These are phyloP conservation scores for Nicotiana sylvestris DNA, from an alignment of 257 asterid genomes.

Conservation along the genomic window DNA sequence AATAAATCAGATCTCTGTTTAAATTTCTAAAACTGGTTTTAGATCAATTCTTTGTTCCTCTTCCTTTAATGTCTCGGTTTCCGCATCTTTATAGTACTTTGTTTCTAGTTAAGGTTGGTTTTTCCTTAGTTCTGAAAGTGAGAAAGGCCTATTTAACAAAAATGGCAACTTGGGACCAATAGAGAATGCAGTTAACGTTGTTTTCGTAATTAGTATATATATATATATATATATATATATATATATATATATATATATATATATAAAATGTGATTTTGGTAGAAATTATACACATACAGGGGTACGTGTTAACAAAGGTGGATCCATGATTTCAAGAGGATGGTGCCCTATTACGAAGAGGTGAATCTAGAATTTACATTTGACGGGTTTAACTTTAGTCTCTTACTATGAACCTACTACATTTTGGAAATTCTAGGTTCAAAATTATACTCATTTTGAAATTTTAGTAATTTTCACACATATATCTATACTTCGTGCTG, in stretches of 20 bases:
- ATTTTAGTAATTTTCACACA: too few species aligned
- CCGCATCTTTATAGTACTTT: not conserved
- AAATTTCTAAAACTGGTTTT: not conserved
- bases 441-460: too few species aligned
- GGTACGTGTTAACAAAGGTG: too few species aligned
- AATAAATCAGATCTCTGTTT: not conserved
- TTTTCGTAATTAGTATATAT: not conserved
- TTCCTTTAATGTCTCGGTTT: not conserved
- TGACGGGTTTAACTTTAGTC: too few species aligned
- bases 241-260: not conserved
- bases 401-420: too few species aligned
- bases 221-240: not conserved
- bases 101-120: not conserved
- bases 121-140: not conserved
- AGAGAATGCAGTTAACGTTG: not conserved
- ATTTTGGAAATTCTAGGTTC: too few species aligned
- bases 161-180: not conserved
- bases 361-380: too few species aligned
- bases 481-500: too few species aligned
- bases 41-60: not conserved
- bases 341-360: too few species aligned
- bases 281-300: too few species aligned
- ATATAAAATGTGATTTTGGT: too few species aligned
- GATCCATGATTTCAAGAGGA: too few species aligned
- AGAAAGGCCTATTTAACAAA: not conserved